Base-by-base conservation (phyloP, 768 basidiomycete species). In the Auriscalpium microsporum region DNA sequence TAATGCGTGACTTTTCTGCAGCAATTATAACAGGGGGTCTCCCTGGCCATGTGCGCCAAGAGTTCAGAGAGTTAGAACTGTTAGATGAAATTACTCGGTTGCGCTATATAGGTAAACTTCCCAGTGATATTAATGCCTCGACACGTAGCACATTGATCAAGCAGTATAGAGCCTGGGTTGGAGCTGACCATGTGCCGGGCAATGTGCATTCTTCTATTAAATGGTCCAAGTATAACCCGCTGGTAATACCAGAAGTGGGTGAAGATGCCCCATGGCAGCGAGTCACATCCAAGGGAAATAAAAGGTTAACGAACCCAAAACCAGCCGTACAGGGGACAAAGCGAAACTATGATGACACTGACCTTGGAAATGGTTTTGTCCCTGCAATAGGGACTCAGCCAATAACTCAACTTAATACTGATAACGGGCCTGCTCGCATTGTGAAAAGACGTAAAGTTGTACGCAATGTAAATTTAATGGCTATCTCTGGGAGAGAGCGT, bases 31-130 rank as follows among this genome's bases (percentile, higher is more conserved):
- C 11, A 7, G 53, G 55, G 16, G 58, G 64, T 4, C 28, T 60
- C 1, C 37, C 56, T 8, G 54, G 56, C 5, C 48, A 46, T 45
- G 46, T 65, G 14, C 35, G 61, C 10, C 49, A 58, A 52, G 61
- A 67, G 45, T 65, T 64, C 42, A 34, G 55, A 46, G 56, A 56
- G n/a, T 19, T 59, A 4, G 55, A 60, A 23, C 17, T 60, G 9
- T 45, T 60, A 34, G 53, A 58, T 55, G 34, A 60, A 4, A 60
- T 60, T 8, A 52, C 56, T 10, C 13, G 36, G 16, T 49, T 57
- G 14, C 8, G 48, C 28, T 55, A 44, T 52, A n/a, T 49, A 10
- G 40, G 35, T 45, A 23, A 47, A 17, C 36, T 60, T 8, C 28
- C 55, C n/a, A 33, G 10, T 4, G n/a, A 17, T 21, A 37, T 50